Percentiles rank a stretch among this genome's conserved stretches.
phyloP scores from a whole-genome alignment of 2,329 filamentous ascomycete species.

The Helotiales sp. region DNA sequence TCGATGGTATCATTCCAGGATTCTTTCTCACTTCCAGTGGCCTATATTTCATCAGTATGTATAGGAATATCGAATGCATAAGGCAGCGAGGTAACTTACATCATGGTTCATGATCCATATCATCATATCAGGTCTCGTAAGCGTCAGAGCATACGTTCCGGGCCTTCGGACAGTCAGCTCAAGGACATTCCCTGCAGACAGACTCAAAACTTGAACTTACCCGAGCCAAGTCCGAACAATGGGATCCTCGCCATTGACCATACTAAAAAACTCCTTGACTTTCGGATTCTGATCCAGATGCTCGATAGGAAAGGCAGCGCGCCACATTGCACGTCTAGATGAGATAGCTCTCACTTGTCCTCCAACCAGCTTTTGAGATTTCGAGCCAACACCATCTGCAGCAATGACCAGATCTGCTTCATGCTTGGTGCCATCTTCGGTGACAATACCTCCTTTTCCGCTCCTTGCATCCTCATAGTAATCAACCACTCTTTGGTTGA shows the following conservation, averaged over 20 bases:
- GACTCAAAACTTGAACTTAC: slow-evolving; percentile 53
- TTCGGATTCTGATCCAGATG: slow-evolving; percentile 26
- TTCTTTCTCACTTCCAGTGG: slow-evolving; percentile 4
- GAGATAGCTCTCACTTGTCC: slow-evolving; percentile 44
- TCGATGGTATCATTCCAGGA: slow-evolving; percentile 7
- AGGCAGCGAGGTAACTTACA: not conserved
- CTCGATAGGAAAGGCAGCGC: slow-evolving; percentile 43
- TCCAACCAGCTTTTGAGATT: slow-evolving; percentile 31
- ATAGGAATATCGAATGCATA: no score
- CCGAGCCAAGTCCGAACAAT: slow-evolving; percentile 36
- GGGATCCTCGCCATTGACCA: slow-evolving; percentile 5
- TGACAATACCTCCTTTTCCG: slow-evolving; percentile 45
- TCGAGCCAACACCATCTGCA: slow-evolving; percentile 40
- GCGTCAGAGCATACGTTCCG: not conserved
- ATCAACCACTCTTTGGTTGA: slow-evolving; percentile 50
- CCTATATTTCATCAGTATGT: not conserved
- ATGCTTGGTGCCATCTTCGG: slow-evolving; percentile 48
- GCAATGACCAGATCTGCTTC: slow-evolving; percentile 42
- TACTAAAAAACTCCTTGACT: slow-evolving; percentile 3
- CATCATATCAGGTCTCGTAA: slow-evolving; percentile 6
- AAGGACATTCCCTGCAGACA: slow-evolving; percentile 27
- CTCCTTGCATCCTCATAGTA: slow-evolving; percentile 46
- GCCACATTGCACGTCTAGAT: slow-evolving; percentile 44
- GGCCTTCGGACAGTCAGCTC: slow-evolving; percentile 14
- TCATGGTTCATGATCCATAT: slow-evolving; percentile 11